Evolutionary conservation across 805 yeast species (phyloP), one percentile per base, ranked within the genome.

Genomic region (Metschnikowia vanudenii): DNA sequence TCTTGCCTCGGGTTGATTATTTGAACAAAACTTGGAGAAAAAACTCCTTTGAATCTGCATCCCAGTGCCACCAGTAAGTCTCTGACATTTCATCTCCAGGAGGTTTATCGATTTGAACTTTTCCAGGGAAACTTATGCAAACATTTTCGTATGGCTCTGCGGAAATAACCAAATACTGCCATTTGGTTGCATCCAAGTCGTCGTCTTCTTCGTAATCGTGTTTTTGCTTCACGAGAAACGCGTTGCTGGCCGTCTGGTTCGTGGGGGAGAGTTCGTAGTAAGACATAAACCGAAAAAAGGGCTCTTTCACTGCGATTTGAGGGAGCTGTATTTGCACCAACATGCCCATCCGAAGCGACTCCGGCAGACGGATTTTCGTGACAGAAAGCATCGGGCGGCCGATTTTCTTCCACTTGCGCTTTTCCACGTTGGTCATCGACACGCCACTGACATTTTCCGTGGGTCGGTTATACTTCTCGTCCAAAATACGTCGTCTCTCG

Each of bases 121-220:
- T 79, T 13, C 80, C 73, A 1, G 96, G 96, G 11, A 94, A 73
- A 48, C 88, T 83, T 47, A 92, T 70, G 1, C 85, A 86, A 9
- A 89, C 72, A 48, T 84, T 88, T 50, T 89, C 92, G 63, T 88
- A 94, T 1, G 97, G 97, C 61, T 89, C 96, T 2, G 85, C 94
- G n/a, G 90, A 82, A 0, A 91, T 67, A 10, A 91, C 82, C 52
- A 94, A 57, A 61, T 83, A 91, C 64, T 86, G 95, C 64, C 61
- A 81, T 9, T 71, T 68, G 33, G 69, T 65, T 41, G 66, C 58
- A n/a, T 58, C 62, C 8, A 47, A 24, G 7, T 54, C 60, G 11
- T 56, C 62, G 16, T 52, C 53, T 7, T 53, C 56, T 16, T 53
- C 58, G 18, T 52, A 47, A 9, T 53, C 58, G 2, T 43, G 47